Conservation (phyloP, 441 rosid species). For the Gossypium lobatum region DNA sequence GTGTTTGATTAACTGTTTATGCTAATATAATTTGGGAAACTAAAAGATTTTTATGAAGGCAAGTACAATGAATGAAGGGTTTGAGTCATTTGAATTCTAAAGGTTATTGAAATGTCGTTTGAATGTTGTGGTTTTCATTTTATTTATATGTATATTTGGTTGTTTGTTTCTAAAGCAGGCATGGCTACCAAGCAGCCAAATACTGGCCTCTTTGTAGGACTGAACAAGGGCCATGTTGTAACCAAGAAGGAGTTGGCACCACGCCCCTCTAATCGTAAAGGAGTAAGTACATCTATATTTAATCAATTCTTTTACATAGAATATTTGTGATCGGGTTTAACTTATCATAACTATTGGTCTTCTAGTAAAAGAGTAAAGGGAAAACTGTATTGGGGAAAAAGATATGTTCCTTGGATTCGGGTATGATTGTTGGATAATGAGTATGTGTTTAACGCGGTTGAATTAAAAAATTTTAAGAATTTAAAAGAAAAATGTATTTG, state of each 20-base stretch:
- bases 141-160: neutral
- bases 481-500: neutral
- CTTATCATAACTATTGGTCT: neutral
- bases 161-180: constrained; percentile 17
- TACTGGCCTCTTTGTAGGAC: constrained; percentile 52
- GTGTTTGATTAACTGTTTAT: neutral
- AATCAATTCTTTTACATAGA: neutral
- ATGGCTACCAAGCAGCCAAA: constrained; percentile 56
- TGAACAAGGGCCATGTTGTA: constrained; percentile 54
- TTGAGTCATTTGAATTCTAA: neutral
- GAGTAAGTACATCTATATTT: constrained; percentile 28
- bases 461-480: neutral
- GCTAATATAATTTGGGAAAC: neutral
- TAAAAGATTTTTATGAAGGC: neutral
- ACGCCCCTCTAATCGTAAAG: constrained; percentile 47
- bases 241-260: constrained; percentile 56
- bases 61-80: neutral
- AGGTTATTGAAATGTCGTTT: neutral
- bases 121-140: neutral
- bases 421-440: neutral
- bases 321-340: neutral
- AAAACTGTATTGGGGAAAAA: too few species aligned
- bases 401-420: neutral
- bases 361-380: too few species aligned
- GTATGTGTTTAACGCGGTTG: too few species aligned